Evolutionary conservation across 306 rosid genomes (phyloP).

Genomic region (Dalbergia oliveri): DNA sequence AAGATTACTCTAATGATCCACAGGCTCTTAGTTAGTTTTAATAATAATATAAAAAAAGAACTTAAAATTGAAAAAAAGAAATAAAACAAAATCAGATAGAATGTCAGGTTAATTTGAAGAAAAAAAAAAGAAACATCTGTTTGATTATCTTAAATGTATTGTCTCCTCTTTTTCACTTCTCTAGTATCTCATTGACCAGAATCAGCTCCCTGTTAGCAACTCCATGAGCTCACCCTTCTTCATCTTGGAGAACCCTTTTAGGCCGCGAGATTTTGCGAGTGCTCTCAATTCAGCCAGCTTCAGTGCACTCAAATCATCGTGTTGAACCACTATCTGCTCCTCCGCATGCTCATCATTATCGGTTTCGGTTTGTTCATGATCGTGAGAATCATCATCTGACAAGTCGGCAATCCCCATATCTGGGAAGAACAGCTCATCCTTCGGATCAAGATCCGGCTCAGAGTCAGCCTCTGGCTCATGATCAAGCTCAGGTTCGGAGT

Average conservation of each 20-base stretch:
- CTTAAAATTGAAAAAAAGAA: background rate
- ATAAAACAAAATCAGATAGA: conserved; percentile 9
- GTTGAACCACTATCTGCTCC: conserved; percentile 45
- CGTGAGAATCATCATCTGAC: conserved; percentile 61
- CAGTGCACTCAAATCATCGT: conserved; percentile 65
- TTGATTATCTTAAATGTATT: conserved; percentile 19
- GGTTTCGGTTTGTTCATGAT: conserved; percentile 53
- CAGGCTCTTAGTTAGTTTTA: conserved; percentile 31
- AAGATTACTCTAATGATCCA: conserved; percentile 44
- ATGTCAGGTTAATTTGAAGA: conserved; percentile 12
- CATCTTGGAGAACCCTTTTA: conserved; percentile 88
- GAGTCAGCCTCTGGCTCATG: conserved; percentile 34
- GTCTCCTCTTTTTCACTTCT: conserved; percentile 30
- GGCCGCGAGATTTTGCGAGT: conserved; percentile 83
- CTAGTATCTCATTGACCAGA: conserved; percentile 35
- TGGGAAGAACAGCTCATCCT: conserved; percentile 54
- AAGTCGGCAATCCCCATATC: conserved; percentile 56
- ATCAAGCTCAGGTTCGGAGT: conserved; percentile 44
- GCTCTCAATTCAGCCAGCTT: conserved; percentile 84
- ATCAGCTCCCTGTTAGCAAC: conserved; percentile 61
- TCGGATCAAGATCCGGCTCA: conserved; percentile 49
- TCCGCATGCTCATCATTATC: conserved; percentile 49
- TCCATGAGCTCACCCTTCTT: conserved; percentile 82
- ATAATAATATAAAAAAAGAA: background rate
- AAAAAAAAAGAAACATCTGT: background rate